Evolutionary conservation across 306 rosid species (phyloP), one percentile per base, ranked within the genome.

Genomic region (Rosa chinensis): DNA sequence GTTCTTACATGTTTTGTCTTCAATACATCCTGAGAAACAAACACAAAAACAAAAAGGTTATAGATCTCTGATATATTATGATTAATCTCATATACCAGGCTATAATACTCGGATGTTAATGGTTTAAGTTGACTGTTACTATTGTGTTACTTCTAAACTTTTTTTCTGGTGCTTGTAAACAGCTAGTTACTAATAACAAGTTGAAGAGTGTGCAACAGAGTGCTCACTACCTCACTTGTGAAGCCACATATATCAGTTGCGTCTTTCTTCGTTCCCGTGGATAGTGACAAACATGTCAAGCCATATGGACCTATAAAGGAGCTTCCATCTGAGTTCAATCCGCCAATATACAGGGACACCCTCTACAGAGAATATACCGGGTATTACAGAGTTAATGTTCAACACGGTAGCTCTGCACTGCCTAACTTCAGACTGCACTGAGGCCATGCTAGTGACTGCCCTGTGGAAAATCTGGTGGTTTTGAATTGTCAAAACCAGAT

Each of bases 121-220:
- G 14, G 1, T 14, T 14, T 14, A 49, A 47, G 16, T 11, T 4
- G 5, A 49, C 13, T 49, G 20, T 13, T 14, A 49, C 55, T 49
- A 49, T 14, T 13, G 55, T 14, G 14, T 49, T 49, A 49, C 55
- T 49, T 49, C 53, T 49, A 5, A 49, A 49, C 20, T 49, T 49
- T 5, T 47, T 47, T 49, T 49, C 55, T 13, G 18, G 55, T 49
- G 55, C 55, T 6, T 13, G 55, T 49, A 49, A 49, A 49, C 53
- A 49, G 18, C 55, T 14, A 49, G 55, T 49, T 49, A 49, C 20
- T 49, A 58, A 9, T 58, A 58, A 91, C 86, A 90, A 85, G 86
- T 87, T 90, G 88, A 87, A 72, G 68, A 91, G 93, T 28, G 92
- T 87, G 68, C 89, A 89, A 90, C 97, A 74, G 91, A 78, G 97